Conservation (phyloP, 495 filamentous ascomycete species). For the Friedmanniomyces endolithicus region DNA sequence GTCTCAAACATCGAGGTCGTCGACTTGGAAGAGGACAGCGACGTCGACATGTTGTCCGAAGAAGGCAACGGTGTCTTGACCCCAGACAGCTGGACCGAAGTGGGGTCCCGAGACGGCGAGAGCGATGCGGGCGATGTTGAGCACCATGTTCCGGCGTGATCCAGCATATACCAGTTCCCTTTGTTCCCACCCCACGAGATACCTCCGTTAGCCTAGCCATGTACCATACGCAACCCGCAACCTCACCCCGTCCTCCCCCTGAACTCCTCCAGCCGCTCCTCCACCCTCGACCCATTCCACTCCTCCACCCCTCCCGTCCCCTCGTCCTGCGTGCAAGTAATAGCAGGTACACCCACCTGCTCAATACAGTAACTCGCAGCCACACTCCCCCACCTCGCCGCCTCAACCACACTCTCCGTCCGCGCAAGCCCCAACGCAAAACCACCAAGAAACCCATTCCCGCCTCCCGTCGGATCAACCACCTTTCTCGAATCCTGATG, state of each 20-base stretch:
- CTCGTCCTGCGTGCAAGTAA: slow-evolving; percentile 25
- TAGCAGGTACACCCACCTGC: slow-evolving; percentile 69
- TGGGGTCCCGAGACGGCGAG: slow-evolving; percentile 13
- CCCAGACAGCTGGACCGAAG: slow-evolving; percentile 17
- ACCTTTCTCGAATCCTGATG: slow-evolving; percentile 44
- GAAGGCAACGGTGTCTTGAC: slow-evolving; percentile 9
- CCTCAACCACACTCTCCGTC: slow-evolving; percentile 45
- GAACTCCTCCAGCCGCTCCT: slow-evolving; percentile 9
- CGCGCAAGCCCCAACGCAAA: slow-evolving; percentile 63
- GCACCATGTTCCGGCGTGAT: not conserved
- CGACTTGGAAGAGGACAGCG: slow-evolving; percentile 13
- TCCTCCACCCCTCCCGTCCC: slow-evolving; percentile 34
- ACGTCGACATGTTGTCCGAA: slow-evolving; percentile 18
- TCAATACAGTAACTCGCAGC: slow-evolving; percentile 90
- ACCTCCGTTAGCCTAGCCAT: not conserved
- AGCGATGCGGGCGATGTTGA: slow-evolving; percentile 9
- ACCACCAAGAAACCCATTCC: slow-evolving; percentile 83
- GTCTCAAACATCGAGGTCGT: slow-evolving; percentile 13
- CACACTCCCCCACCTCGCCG: slow-evolving; percentile 66
- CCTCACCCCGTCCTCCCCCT: not conserved
- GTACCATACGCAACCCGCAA: not conserved
- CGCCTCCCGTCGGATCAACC: slow-evolving; percentile 89
- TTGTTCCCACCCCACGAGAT: not conserved
- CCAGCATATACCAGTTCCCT: not conserved
- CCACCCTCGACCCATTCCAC: slow-evolving; percentile 17